These are phyloP conservation scores for Aspergillus brunneoviolaceus DNA, from an alignment of 2,329 filamentous ascomycete species.

Conservation along the genomic window DNA sequence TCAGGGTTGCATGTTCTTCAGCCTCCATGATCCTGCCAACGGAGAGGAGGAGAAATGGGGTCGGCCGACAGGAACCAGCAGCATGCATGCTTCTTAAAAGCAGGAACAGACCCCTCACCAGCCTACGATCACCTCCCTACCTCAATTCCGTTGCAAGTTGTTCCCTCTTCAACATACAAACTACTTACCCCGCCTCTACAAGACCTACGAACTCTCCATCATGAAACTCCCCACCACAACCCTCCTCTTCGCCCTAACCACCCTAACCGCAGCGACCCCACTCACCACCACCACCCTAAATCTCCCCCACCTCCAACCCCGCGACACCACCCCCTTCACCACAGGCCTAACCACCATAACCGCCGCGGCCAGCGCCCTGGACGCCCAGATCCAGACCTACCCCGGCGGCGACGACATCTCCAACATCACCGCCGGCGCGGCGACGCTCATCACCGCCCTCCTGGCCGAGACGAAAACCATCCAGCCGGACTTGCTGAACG, in stretches of 20 bases:
- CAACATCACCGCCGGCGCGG: conserved; percentile 1
- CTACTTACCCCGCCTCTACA: too few species aligned
- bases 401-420: background rate
- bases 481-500: background rate
- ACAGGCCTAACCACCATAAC: background rate
- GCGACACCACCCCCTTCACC: background rate
- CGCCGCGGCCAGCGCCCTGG: background rate
- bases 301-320: background rate
- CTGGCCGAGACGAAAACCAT: conserved; percentile 1
- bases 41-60: background rate
- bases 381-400: background rate
- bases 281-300: too few species aligned
- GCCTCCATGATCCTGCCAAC: background rate
- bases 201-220: background rate
- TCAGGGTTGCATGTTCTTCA: background rate
- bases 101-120: too few species aligned
- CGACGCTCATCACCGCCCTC: background rate
- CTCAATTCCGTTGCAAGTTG: too few species aligned
- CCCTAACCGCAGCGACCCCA: background rate
- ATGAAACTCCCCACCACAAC: background rate
- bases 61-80: background rate
- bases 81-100: background rate
- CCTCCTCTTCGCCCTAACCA: background rate
- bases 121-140: background rate
- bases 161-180: background rate